phyloP scores from a whole-genome alignment of 345 rosid genomes.

The Brassica carinata region DNA sequence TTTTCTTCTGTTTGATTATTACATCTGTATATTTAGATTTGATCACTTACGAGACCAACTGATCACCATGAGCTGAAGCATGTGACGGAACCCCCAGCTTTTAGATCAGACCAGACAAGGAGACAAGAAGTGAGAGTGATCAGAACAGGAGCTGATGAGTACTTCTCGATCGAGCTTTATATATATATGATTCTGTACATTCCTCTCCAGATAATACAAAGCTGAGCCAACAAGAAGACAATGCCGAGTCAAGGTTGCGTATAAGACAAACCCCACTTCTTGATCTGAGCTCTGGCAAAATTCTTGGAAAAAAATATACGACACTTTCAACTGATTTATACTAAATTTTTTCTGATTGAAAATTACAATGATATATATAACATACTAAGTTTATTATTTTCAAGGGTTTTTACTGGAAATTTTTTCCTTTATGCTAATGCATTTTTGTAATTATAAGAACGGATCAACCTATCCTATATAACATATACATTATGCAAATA shows the following conservation, averaged over 20 bases:
- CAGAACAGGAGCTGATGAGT: conserved; percentile 73
- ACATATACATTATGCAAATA: background rate
- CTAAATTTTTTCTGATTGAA: background rate
- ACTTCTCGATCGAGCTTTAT: conserved; percentile 80
- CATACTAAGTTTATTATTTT: background rate
- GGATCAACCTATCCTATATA: background rate
- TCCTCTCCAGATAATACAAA: conserved; percentile 69
- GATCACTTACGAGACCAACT: background rate
- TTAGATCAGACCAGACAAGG: conserved; percentile 74
- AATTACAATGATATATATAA: background rate
- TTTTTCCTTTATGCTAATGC: background rate
- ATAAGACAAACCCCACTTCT: too few relatives aligned
- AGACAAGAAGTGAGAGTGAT: conserved; percentile 66
- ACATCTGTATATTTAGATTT: background rate
- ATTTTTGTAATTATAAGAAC: background rate
- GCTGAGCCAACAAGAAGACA: conserved; percentile 76
- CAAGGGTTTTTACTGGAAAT: background rate
- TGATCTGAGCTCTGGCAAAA: conserved; percentile 35
- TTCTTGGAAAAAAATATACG: background rate
- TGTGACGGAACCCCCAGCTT: conserved; percentile 69
- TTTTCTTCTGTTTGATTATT: background rate
- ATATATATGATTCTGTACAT: conserved; percentile 58
- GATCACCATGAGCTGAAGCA: conserved; percentile 43
- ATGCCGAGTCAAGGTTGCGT: conserved; percentile 73
- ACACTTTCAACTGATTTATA: background rate